Evolutionary conservation across 257 asterid genomes (phyloP).

Genomic region (Lithospermum erythrorhizon): DNA sequence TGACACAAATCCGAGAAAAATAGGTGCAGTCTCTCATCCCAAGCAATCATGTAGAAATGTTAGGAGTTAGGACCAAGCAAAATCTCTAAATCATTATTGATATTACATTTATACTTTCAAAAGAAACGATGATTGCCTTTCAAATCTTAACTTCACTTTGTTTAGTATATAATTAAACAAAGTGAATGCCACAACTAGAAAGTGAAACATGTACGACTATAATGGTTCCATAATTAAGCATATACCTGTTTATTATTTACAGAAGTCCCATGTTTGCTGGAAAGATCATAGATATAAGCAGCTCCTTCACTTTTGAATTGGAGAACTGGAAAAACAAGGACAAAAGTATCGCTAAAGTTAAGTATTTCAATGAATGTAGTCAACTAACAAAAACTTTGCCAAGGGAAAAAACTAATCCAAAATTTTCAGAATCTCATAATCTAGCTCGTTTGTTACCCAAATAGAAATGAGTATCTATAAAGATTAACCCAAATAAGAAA

Average conservation of each 20-base stretch:
- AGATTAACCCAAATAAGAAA: no score
- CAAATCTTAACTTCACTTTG: neutral
- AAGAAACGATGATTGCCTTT: neutral
- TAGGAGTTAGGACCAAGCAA: no score
- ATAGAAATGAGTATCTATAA: no score
- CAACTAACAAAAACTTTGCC: neutral
- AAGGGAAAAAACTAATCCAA: no score
- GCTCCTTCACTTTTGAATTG: constrained; percentile 74
- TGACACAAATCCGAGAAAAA: neutral
- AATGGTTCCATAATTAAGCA: neutral
- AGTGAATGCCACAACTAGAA: neutral
- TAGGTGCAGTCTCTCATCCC: neutral
- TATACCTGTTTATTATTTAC: constrained; percentile 81
- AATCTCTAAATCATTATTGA: no score
- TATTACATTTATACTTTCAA: neutral
- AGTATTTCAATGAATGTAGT: neutral
- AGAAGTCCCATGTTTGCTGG: constrained; percentile 89
- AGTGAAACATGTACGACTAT: neutral
- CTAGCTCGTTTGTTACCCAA: neutral
- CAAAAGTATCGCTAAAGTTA: no score
- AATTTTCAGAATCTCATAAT: neutral
- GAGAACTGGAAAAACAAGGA: constrained; percentile 43
- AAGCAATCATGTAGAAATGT: no score
- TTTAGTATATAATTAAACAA: neutral
- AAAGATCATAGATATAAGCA: constrained; percentile 78